phyloP scores from a whole-genome alignment of 805 yeast genomes.

The Komagataella ulmi region DNA sequence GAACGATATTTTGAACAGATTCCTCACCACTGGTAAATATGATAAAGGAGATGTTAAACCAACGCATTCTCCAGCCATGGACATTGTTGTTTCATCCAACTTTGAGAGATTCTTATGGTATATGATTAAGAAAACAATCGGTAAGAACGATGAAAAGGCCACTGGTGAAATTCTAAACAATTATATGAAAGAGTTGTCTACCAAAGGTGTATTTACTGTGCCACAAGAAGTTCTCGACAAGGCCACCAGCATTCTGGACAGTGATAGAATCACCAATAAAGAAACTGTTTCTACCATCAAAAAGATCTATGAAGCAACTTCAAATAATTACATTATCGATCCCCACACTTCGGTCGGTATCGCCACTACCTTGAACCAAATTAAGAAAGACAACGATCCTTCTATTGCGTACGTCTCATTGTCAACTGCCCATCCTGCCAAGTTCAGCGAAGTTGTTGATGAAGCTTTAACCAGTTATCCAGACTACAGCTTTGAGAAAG shows the following conservation, averaged over 20 bases:
- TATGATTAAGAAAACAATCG: slow-evolving; percentile 61
- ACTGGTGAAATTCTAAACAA: slow-evolving; percentile 62
- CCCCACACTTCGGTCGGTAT: slow-evolving; percentile 98
- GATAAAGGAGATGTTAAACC: slow-evolving; percentile 73
- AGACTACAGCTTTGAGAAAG: slow-evolving; percentile 75
- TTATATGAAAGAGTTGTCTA: slow-evolving; percentile 74
- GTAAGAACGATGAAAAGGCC: slow-evolving; percentile 39
- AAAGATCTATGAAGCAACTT: slow-evolving; percentile 41
- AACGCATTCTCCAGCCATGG: slow-evolving; percentile 97
- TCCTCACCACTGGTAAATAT: slow-evolving; percentile 75
- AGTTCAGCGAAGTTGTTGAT: slow-evolving; percentile 92
- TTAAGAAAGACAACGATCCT: slow-evolving; percentile 26
- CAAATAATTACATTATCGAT: slow-evolving; percentile 69
- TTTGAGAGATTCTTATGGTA: slow-evolving; percentile 96
- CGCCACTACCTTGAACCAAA: slow-evolving; percentile 54
- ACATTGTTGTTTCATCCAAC: slow-evolving; percentile 86
- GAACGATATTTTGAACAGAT: slow-evolving; percentile 89
- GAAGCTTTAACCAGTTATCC: slow-evolving; percentile 51
- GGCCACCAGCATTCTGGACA: slow-evolving; percentile 59
- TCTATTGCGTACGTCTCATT: slow-evolving; percentile 49
- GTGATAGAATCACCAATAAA: slow-evolving; percentile 68
- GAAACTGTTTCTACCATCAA: slow-evolving; percentile 76
- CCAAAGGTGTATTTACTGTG: slow-evolving; percentile 65
- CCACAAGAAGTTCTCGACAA: slow-evolving; percentile 47
- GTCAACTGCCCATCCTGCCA: slow-evolving; percentile 98